phyloP scores from a whole-genome alignment of 805 yeast genomes.

The Torulaspora delbrueckii region DNA sequence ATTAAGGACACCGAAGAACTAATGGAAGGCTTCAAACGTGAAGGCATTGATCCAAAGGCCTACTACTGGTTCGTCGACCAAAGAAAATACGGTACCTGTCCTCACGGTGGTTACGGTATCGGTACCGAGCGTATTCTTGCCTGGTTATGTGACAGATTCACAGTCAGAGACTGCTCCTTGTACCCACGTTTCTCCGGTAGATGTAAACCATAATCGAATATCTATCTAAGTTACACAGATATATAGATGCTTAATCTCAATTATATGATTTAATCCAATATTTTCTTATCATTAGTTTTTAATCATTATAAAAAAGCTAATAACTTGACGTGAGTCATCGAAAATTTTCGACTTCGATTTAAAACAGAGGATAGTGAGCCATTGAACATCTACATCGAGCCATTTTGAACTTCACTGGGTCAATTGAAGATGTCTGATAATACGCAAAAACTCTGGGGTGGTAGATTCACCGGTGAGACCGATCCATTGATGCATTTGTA shows the following conservation, averaged over 20 bases:
- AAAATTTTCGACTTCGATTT: neutral
- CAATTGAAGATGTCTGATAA: slow-evolving; percentile 24
- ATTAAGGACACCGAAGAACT: slow-evolving; percentile 76
- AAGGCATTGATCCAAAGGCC: slow-evolving; percentile 71
- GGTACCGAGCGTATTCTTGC: slow-evolving; percentile 98
- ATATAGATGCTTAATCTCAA: no score
- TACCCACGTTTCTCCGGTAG: slow-evolving; percentile 98
- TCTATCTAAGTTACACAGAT: neutral
- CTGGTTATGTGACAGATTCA: slow-evolving; percentile 95
- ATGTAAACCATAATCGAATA: slow-evolving; percentile 70
- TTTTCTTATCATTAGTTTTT: no score
- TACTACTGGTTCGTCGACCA: slow-evolving; percentile 97
- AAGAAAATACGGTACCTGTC: slow-evolving; percentile 95
- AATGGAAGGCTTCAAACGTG: slow-evolving; percentile 87
- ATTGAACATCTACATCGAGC: neutral
- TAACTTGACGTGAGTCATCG: neutral
- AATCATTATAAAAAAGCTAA: no score
- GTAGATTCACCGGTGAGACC: slow-evolving; percentile 93
- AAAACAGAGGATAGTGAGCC: neutral
- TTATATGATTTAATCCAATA: no score
- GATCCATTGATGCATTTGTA: slow-evolving; percentile 97
- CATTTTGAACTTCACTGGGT: neutral
- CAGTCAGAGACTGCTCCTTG: slow-evolving; percentile 96
- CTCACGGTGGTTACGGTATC: slow-evolving; percentile 98
- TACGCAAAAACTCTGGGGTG: slow-evolving; percentile 88